These are phyloP conservation scores for Tremellales sp. DNA, from an alignment of 1,284 basidiomycete species.

Conservation along the genomic window DNA sequence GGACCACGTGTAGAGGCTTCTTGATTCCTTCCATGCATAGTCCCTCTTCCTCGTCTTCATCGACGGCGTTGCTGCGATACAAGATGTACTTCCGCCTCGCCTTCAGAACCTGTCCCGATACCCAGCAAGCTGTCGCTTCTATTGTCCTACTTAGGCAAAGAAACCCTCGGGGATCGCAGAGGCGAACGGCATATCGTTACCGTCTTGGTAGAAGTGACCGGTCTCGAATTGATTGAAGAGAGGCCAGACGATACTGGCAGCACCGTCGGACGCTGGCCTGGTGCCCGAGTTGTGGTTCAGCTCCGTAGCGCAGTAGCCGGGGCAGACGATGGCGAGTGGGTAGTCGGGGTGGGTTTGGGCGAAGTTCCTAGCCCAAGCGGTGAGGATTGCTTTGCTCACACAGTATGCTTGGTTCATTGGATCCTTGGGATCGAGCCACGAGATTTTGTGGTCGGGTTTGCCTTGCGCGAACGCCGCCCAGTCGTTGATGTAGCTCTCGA, in stretches of 20 bases:
- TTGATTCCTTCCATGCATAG: too few relatives aligned
- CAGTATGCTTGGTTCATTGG: not conserved
- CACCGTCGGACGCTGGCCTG: conserved; percentile 6
- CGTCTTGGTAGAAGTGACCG: conserved; percentile 15
- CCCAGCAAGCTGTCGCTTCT: too few relatives aligned
- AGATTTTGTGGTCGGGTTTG: not conserved
- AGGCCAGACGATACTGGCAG: conserved; percentile 14
- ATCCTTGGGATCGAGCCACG: conserved; percentile 1
- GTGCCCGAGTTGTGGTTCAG: conserved; percentile 7
- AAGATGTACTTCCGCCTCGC: too few relatives aligned
- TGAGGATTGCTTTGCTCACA: conserved; percentile 11
- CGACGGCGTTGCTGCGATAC: too few relatives aligned
- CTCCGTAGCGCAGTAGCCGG: conserved; percentile 15
- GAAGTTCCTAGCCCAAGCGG: conserved; percentile 8
- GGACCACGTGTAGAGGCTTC: too few relatives aligned
- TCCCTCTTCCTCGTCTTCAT: too few relatives aligned
- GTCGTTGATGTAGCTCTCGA: conserved; percentile 9
- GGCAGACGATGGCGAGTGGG: conserved; percentile 11
- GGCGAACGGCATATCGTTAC: conserved; percentile 3
- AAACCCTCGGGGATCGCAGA: not conserved
- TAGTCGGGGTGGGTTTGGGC: conserved; percentile 5
- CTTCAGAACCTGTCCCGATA: too few relatives aligned
- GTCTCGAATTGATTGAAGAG: conserved; percentile 13
- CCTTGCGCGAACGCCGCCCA: conserved; percentile 6
- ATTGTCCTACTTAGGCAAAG: too few relatives aligned